Evolutionary conservation across 495 filamentous ascomycete genomes (phyloP), one percentile per base, ranked within the genome.

Genomic region (Glonium stellatum): DNA sequence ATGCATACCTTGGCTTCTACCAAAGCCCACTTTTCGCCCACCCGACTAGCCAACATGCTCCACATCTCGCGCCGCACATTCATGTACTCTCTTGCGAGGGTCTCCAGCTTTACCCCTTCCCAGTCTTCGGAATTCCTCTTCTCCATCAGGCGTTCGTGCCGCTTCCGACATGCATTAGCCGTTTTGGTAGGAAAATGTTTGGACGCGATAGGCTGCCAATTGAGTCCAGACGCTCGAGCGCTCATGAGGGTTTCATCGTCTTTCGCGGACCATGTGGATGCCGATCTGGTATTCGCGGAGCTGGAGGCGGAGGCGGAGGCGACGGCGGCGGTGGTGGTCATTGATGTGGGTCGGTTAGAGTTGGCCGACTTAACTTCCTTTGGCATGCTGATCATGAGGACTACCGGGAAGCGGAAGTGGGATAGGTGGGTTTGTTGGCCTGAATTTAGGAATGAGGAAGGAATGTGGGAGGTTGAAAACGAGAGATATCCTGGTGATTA

Each of bases 151-250:
- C 87, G 75, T 72, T 90, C 87, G 67, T 89, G 85, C 44, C 87
- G 78, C 69, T 90, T 90, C 15, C 87, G 85, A 73, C 87, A 90
- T 27, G 87, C 87, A 70, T 90, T 90, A 34, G 85, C 78, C 5
- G 86, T 85, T 74, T 90, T 90, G 65, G 71, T 74, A 3, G 84
- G 86, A 68, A 90, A 90, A 69, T 84, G 80, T 50, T 77, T 78
- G 57, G 75, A 75, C 57, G 87, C 82, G 65, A 90, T 89, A 51
- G 84, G 82, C 50, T 79, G 78, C 87, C 87, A 90, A 68, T 87
- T 87, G 65, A 85, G 80, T 49, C 83, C 82, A 70, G 79, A 76
- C 8, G 82, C 79, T 37, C 87, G 79, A 25, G 85, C 82, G 27
- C 64, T 63, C 64, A 87, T 77, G 34, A 90, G 74, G 18, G 78